Evolutionary conservation across 208 protist species (phyloP), one percentile per base, ranked within the genome.

Genomic region (Vickermania spadyakhi): DNA sequence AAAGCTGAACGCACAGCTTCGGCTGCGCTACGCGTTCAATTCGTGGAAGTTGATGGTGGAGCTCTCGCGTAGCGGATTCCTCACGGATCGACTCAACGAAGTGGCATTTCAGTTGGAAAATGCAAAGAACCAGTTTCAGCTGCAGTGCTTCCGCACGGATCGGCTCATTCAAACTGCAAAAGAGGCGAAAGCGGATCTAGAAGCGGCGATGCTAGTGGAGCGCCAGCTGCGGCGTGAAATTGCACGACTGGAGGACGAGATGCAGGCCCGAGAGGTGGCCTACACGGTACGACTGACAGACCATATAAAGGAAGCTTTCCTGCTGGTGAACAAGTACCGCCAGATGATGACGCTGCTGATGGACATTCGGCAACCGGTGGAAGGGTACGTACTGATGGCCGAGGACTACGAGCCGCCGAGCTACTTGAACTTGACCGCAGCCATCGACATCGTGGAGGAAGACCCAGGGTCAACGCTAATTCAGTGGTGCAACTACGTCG

Each of bases 81-180:
- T 94, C 31, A 94, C 76, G 22, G 84, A 94, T 66, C 74, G 84
- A 27, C 73, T 94, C 60, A 84, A 92, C 62, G 75, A 92, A 36
- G 73, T 84, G 1, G 81, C 84, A 2, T 81, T 82, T 31, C 88
- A 94, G 57, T 62, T 94, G 18, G 88, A 92, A 64, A 89, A 79
- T 31, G 82, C 85, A 11, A 94, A 94, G 73, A 89, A 87, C 60
- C 88, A 92, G 64, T 94, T 92, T 62, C 84, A 94, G 68, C 73
- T 94, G 62, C 84, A 94, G 71, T 94, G 88, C 59, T 81, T 87
- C 64, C 82, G 84, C 25, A 70, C 84, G 11, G 84, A 94, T 36
- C 75, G 79, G 23, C 72, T 89, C 31, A 72, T 86, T 31, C 63
- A 88, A 21, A 70, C 68, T 11, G 67, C 69, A 3, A 79, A 83